Conservation (phyloP, 2,329 filamentous ascomycete species). For the Talaromyces funiculosus region DNA sequence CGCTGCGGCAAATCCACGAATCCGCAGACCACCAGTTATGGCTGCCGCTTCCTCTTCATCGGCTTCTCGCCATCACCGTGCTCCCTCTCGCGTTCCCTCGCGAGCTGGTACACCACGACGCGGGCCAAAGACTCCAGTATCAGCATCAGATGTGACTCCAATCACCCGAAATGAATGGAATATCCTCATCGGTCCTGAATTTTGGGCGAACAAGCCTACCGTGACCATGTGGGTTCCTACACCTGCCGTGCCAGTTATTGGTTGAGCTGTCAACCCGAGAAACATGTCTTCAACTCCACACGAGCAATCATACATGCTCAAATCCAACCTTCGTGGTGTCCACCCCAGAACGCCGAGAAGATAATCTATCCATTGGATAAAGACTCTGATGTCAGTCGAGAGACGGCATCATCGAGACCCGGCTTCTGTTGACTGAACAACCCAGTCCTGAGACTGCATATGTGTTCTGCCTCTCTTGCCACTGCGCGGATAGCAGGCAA, state of each 20-base stretch:
- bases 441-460: not conserved
- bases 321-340: not conserved
- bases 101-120: slow-evolving; percentile 19
- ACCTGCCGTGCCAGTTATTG: slow-evolving; percentile 23
- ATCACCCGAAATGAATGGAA: slow-evolving; percentile 41
- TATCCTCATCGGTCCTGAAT: slow-evolving; percentile 30
- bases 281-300: not conserved
- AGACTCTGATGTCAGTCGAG: not conserved
- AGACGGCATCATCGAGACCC: slow-evolving; percentile 4
- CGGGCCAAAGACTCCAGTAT: slow-evolving; percentile 37
- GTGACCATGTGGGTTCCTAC: slow-evolving; percentile 37
- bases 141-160: slow-evolving; percentile 40
- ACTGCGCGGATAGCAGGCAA: not conserved
- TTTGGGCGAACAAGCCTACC: slow-evolving; percentile 24
- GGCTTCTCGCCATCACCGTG: not conserved
- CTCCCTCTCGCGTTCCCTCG: slow-evolving; percentile 10
- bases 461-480: not conserved
- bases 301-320: not conserved
- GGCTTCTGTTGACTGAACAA: not conserved
- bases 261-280: not conserved
- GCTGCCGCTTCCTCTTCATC: slow-evolving; percentile 16
- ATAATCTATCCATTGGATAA: not conserved
- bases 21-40: slow-evolving; percentile 18
- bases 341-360: not conserved
- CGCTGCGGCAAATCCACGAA: slow-evolving; percentile 20